These are phyloP conservation scores for Lipomyces sp. DNA, from an alignment of 805 yeast genomes.

Conservation along the genomic window DNA sequence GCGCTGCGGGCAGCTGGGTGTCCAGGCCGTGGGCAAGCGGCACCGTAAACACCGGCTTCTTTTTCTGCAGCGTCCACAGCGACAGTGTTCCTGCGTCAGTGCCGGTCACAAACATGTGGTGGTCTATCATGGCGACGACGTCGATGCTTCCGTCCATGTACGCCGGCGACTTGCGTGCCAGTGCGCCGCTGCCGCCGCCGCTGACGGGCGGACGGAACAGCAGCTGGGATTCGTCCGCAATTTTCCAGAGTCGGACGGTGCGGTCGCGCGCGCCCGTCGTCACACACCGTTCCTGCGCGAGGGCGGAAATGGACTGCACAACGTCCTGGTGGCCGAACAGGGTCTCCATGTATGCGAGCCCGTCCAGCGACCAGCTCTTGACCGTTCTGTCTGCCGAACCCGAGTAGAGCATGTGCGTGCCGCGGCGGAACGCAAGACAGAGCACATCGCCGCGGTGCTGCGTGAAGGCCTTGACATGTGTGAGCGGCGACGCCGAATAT, in stretches of 20 bases:
- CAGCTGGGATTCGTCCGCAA: conserved; percentile 88
- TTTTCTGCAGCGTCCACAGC: conserved; percentile 88
- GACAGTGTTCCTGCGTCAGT: conserved; percentile 88
- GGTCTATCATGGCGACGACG: conserved; percentile 86
- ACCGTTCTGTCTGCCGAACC: conserved; percentile 90
- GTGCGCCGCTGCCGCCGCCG: conserved; percentile 33
- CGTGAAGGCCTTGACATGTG: conserved; percentile 73
- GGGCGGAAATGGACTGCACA: conserved; percentile 75
- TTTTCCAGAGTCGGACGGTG: conserved; percentile 95
- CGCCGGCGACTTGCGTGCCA: conserved; percentile 32
- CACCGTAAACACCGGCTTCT: conserved; percentile 72
- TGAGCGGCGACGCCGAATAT: conserved; percentile 78
- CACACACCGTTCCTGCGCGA: conserved; percentile 85
- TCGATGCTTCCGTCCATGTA: conserved; percentile 85
- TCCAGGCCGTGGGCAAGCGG: conserved; percentile 76
- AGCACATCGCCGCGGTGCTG: conserved; percentile 69
- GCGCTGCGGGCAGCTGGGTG: conserved; percentile 47
- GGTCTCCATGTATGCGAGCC: conserved; percentile 83
- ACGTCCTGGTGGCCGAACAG: conserved; percentile 94
- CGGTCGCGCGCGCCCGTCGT: conserved; percentile 95
- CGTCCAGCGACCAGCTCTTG: conserved; percentile 80
- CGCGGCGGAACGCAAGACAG: conserved; percentile 72
- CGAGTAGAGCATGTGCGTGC: conserved; percentile 80
- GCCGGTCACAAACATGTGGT: conserved; percentile 89
- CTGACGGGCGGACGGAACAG: conserved; percentile 60